These are phyloP conservation scores for Calonectria crousiana DNA, from an alignment of 2,329 filamentous ascomycete genomes.

Conservation along the genomic window DNA sequence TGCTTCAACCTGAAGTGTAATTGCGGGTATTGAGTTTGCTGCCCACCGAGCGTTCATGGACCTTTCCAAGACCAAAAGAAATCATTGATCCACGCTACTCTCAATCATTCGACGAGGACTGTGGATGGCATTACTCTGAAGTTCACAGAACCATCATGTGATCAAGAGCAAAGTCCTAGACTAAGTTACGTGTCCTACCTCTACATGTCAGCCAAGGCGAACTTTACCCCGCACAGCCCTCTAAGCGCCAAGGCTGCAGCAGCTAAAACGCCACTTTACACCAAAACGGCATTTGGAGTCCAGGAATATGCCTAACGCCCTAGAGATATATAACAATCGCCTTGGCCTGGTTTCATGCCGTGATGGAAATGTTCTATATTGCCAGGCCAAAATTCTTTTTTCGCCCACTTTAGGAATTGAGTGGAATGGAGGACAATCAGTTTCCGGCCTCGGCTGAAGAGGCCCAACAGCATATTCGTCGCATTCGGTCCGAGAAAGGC, in stretches of 20 bases:
- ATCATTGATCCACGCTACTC: background rate
- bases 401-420: too few species aligned
- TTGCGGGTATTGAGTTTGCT: background rate
- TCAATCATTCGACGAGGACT: background rate
- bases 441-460: slow-evolving; percentile 9
- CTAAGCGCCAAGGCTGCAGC: background rate
- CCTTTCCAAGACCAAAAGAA: background rate
- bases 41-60: background rate
- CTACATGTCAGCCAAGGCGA: background rate
- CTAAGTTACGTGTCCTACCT: background rate
- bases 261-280: background rate
- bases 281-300: background rate
- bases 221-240: background rate
- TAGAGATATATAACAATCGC: background rate
- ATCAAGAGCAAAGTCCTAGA: background rate
- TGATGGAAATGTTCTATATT: background rate
- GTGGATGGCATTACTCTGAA: background rate
- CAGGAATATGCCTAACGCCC: background rate
- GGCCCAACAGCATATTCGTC: slow-evolving; percentile 16
- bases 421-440: background rate
- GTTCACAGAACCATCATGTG: background rate
- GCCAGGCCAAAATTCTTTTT: background rate
- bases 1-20: too few species aligned
- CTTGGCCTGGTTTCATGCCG: background rate
- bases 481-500: slow-evolving; percentile 12